These are phyloP conservation scores for Brachypodium distachyon DNA, from an alignment of 202 grass and related monocot genomes.

Conservation along the genomic window DNA sequence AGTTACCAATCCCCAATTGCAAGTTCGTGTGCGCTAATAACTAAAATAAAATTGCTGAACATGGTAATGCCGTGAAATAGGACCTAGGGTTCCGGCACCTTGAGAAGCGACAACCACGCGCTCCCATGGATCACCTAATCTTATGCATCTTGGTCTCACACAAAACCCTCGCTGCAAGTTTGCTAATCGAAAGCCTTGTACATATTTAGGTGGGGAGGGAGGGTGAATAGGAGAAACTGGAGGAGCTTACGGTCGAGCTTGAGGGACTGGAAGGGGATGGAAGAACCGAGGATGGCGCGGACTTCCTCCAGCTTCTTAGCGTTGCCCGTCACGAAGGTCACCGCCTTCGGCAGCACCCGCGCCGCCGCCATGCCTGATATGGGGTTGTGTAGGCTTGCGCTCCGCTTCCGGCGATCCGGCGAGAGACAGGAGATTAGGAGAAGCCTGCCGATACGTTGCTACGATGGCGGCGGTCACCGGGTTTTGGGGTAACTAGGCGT, in stretches of 20 bases:
- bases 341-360: constrained; percentile 60
- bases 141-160: neutral
- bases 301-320: constrained; percentile 97
- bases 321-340: constrained; percentile 98
- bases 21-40: neutral
- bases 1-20: neutral
- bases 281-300: constrained; percentile 69
- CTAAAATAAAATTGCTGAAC: neutral
- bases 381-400: neutral
- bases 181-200: neutral
- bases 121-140: neutral
- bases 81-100: neutral
- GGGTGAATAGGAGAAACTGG: neutral
- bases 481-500: too few relatives aligned
- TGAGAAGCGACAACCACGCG: neutral
- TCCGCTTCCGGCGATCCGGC: neutral
- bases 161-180: neutral
- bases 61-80: neutral
- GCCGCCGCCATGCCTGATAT: constrained; percentile 39
- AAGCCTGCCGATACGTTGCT: neutral
- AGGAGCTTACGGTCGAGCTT: constrained; percentile 66
- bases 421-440: too few relatives aligned
- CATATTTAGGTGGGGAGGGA: neutral
- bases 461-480: neutral
- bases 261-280: constrained; percentile 86